Base-by-base conservation (phyloP, 768 basidiomycete genomes). In the Leccinum truebloodii region DNA sequence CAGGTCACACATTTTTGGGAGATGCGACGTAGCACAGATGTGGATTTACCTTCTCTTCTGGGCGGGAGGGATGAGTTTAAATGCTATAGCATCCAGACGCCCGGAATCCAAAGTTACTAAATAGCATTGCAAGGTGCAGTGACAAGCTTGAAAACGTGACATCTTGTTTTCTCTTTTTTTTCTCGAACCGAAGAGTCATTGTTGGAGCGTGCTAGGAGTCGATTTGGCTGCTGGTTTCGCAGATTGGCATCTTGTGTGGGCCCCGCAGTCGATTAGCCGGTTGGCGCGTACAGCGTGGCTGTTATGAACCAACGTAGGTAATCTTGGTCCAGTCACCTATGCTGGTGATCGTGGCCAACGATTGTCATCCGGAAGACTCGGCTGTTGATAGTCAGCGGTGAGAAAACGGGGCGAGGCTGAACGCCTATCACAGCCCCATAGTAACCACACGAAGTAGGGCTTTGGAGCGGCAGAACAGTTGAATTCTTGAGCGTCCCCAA, bases 171-270 rank as follows among this genome's bases (percentile, higher is more conserved):
- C 16, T 14, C 2, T 37, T 37, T 37, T 16, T 16, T 37, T 39
- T 8, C 16, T 39, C 0, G 3, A 2, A 8, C 16, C 14, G 6
- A 39, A 39, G 16, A 39, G 16, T 18, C 7, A 39, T 8, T 0
- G 2, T 18, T 18, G 7, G 37, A 18, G 16, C 0, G 16, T 18
- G 37, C 0, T 16, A 37, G 37, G 18, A 41, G 41, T n/a, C n/a
- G n/a, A n/a, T 41, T n/a, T n/a, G 41, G 39, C 18, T 41, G 39
- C 18, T 41, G n/a, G 41, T n/a, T 41, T 41, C 41, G 39, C 18
- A 18, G 8, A 18, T 39, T 35, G 14, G 13, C 16, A 39, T 39
- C 5, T 35, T 39, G 16, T 8, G 8, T 39, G 18, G 18, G 1
- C 16, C 6, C 39, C 39, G 18, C 8, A 41, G 41, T 10, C 8